These are phyloP conservation scores for Beauveria scarabaeidicola DNA, from an alignment of 2,329 filamentous ascomycete genomes.

Conservation along the genomic window DNA sequence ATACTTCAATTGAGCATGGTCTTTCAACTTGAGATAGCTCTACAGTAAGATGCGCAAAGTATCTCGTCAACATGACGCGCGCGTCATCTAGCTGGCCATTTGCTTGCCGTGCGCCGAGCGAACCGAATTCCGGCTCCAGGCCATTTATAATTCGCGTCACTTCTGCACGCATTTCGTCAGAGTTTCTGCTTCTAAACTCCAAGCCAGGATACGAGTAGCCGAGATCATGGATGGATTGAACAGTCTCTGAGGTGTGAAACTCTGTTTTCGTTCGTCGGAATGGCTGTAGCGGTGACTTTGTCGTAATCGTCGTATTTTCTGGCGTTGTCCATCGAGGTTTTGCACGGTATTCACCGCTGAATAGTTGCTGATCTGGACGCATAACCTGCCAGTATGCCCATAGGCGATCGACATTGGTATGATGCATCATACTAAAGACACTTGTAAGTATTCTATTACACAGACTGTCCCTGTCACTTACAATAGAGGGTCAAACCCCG, in stretches of 20 bases:
- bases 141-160: constrained; percentile 26
- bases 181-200: constrained; percentile 26
- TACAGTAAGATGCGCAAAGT: constrained; percentile 27
- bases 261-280: constrained; percentile 34
- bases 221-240: constrained; percentile 24
- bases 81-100: not conserved
- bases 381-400: constrained; percentile 49
- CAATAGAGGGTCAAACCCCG: constrained; percentile 40
- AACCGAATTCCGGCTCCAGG: constrained; percentile 19
- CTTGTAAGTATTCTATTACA: not conserved
- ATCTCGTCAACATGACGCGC: constrained; percentile 17
- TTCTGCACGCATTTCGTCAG: constrained; percentile 22
- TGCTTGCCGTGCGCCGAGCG: not conserved
- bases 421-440: constrained; percentile 33
- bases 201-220: constrained; percentile 34
- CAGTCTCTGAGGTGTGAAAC: constrained; percentile 34
- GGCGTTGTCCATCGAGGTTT: constrained; percentile 32
- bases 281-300: constrained; percentile 39
- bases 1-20: constrained; percentile 28
- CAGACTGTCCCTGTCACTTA: constrained; percentile 17
- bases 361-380: constrained; percentile 26
- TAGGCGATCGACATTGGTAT: constrained; percentile 54
- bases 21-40: constrained; percentile 27
- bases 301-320: constrained; percentile 30
- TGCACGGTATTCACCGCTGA: constrained; percentile 26